Conservation (phyloP, 2,329 filamentous ascomycete genomes). For the Beauveria medogensis region DNA sequence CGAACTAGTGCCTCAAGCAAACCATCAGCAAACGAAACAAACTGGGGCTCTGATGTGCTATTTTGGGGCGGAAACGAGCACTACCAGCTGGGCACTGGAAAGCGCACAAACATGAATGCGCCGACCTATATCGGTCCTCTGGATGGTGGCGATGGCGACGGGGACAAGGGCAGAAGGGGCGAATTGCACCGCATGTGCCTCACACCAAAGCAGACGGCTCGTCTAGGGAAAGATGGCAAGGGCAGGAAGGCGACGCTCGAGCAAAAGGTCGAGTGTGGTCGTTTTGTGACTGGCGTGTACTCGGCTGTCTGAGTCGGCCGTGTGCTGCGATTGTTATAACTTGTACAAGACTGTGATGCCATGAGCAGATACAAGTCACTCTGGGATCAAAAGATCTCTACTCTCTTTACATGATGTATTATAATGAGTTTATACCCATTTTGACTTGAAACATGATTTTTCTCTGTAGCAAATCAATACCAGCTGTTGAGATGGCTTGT, state of each 20-base stretch:
- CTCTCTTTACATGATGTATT: constrained; percentile 1
- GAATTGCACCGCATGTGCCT: constrained; percentile 72
- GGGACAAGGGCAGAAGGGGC: constrained; percentile 47
- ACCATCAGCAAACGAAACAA: constrained; percentile 59
- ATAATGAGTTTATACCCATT: background rate
- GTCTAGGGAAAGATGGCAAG: constrained; percentile 47
- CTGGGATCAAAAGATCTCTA: background rate
- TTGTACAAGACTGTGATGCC: constrained; percentile 3
- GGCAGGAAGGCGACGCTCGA: constrained; percentile 69
- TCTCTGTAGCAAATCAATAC: background rate
- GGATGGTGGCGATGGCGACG: constrained; percentile 53
- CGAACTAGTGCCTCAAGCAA: constrained; percentile 47
- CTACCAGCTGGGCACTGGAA: constrained; percentile 88
- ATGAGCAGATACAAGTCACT: background rate
- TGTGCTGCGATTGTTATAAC: background rate
- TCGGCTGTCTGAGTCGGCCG: constrained; percentile 44
- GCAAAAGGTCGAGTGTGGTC: constrained; percentile 82
- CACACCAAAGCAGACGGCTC: constrained; percentile 65
- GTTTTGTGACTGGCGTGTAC: constrained; percentile 75
- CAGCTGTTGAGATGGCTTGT: background rate
- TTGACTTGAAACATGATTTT: background rate
- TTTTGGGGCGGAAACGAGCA: constrained; percentile 95
- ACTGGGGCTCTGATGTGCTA: constrained; percentile 81
- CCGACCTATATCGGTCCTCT: constrained; percentile 74
- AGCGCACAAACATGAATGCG: constrained; percentile 67